Evolutionary conservation across 2,329 filamentous ascomycete species (phyloP).

Genomic region (Cercospora zeae-maydis): DNA sequence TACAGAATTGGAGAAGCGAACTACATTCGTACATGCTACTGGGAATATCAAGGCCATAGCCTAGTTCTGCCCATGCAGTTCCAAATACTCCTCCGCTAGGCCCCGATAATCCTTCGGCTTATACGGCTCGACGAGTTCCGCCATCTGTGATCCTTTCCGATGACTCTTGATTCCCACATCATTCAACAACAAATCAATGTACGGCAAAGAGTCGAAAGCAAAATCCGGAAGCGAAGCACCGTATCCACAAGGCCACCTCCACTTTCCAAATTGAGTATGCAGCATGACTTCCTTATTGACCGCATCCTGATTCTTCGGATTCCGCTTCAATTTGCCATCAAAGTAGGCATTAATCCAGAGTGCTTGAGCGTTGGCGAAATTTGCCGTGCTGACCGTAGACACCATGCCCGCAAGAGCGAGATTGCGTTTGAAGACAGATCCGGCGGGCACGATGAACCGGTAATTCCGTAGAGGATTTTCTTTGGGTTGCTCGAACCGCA

Average conservation of each 20-base stretch:
- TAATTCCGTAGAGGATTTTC: conserved; percentile 9
- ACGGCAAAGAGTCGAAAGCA: conserved; percentile 15
- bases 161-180: conserved; percentile 8
- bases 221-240: conserved; percentile 9
- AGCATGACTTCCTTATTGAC: conserved; percentile 1
- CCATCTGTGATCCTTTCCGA: conserved; percentile 6
- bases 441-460: background rate
- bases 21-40: no score
- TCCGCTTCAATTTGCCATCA: background rate
- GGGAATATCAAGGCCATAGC: no score
- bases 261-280: conserved; percentile 2
- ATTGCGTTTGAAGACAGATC: background rate
- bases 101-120: conserved; percentile 6
- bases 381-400: conserved; percentile 8
- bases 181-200: conserved; percentile 9
- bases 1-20: no score
- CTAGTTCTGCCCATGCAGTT: background rate
- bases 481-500: background rate
- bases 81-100: conserved; percentile 8
- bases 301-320: background rate
- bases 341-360: conserved; percentile 17
- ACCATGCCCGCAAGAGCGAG: conserved; percentile 9
- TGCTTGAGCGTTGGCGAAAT: conserved; percentile 9
- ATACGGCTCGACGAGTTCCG: conserved; percentile 4
- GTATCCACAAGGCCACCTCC: conserved; percentile 2